Evolutionary conservation across 1,284 basidiomycete genomes (phyloP).

Genomic region (Cryptococcus sp.): DNA sequence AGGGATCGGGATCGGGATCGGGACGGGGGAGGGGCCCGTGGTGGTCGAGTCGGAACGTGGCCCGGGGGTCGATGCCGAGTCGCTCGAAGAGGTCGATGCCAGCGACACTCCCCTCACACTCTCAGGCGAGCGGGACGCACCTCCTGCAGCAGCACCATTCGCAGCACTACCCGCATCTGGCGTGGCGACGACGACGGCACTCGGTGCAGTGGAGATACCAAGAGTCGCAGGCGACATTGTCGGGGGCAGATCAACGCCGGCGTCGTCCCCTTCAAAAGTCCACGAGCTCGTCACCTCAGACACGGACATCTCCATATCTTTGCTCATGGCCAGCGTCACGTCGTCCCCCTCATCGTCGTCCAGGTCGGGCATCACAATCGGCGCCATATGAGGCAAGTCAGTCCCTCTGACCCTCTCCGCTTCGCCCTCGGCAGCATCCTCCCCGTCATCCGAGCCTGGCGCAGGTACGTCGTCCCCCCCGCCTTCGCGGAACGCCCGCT

Average conservation of each 20-base stretch:
- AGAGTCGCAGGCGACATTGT: conserved; percentile 23
- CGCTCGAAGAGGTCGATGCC: background rate
- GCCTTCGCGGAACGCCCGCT: conserved; percentile 33
- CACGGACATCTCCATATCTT: conserved; percentile 9
- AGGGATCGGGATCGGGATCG: background rate
- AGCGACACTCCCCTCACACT: too few species aligned
- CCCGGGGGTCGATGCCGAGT: background rate
- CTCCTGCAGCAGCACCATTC: background rate
- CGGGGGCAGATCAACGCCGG: conserved; percentile 42
- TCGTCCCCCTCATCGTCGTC: conserved; percentile 29
- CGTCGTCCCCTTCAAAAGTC: conserved; percentile 39
- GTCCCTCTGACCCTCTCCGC: background rate
- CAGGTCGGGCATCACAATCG: conserved; percentile 19
- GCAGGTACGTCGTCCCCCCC: background rate
- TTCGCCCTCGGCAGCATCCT: background rate
- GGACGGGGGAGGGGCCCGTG: background rate
- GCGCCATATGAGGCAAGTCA: conserved; percentile 1
- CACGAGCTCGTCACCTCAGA: conserved; percentile 19
- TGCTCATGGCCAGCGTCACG: conserved; percentile 6
- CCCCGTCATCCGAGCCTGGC: background rate
- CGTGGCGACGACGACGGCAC: background rate
- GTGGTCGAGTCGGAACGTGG: background rate
- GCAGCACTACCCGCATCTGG: too few species aligned
- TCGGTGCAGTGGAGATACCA: background rate
- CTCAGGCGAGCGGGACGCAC: background rate